These are phyloP conservation scores for Phytopythium sindhum DNA, from an alignment of 352 stramenopile species.

Conservation along the genomic window DNA sequence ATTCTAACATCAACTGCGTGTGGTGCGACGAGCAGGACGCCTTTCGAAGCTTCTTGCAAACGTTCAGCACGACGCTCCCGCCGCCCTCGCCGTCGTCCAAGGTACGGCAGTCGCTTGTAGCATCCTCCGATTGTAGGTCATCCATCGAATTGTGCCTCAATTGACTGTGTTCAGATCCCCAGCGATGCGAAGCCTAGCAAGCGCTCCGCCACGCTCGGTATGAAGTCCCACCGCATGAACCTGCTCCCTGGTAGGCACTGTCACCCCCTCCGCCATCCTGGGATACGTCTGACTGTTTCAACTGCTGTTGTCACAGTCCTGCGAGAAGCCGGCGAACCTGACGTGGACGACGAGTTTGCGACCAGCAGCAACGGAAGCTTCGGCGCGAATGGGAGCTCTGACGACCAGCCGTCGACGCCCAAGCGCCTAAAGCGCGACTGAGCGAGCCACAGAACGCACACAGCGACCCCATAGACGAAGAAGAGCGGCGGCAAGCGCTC, in stretches of 20 bases:
- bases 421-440: not conserved
- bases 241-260: slow-evolving; percentile 2
- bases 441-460: not conserved
- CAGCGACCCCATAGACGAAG: not conserved
- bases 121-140: not conserved
- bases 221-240: slow-evolving; percentile 1
- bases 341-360: slow-evolving; percentile 2
- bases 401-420: not conserved
- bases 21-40: slow-evolving; percentile 26
- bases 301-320: not conserved
- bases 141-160: too few relatives aligned
- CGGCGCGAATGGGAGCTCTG: not conserved
- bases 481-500: not conserved
- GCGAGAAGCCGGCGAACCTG: not conserved
- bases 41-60: slow-evolving; percentile 57
- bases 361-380: slow-evolving; percentile 2
- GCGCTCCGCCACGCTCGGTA: not conserved
- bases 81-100: slow-evolving; percentile 74
- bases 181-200: not conserved
- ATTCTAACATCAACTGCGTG: not conserved
- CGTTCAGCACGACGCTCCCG: slow-evolving; percentile 60
- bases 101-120: slow-evolving; percentile 10
- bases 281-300: not conserved
- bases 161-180: not conserved
- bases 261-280: not conserved